A percentile compares a stretch with the other conserved stretches of the same genome.
These are phyloP conservation scores for Betula pendula DNA, from an alignment of 306 rosid species.

Conservation along the genomic window DNA sequence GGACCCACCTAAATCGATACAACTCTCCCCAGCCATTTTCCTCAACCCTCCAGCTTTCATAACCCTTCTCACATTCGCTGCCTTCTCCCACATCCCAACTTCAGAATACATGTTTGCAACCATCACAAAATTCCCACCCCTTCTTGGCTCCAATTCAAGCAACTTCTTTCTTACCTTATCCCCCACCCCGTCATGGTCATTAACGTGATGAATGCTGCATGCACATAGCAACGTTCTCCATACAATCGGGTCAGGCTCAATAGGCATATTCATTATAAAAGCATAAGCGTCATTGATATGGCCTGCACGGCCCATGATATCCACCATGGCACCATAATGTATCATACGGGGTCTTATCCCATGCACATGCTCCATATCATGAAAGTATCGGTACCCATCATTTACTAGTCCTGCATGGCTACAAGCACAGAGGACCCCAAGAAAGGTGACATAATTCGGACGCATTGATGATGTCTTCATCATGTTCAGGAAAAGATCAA, in stretches of 20 bases:
- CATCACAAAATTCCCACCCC: slow-evolving; percentile 77
- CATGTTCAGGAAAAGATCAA: slow-evolving; percentile 54
- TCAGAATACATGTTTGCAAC: slow-evolving; percentile 84
- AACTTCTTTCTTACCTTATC: slow-evolving; percentile 60
- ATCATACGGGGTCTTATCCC: slow-evolving; percentile 68
- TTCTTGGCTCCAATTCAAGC: slow-evolving; percentile 75
- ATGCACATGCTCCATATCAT: slow-evolving; percentile 61
- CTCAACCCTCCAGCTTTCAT: slow-evolving; percentile 70
- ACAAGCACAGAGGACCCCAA: slow-evolving; percentile 86
- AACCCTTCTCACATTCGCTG: slow-evolving; percentile 58
- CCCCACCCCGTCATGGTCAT: slow-evolving; percentile 50
- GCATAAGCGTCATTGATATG: slow-evolving; percentile 64
- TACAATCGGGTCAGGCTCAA: slow-evolving; percentile 62
- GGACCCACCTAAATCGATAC: slow-evolving; percentile 67
- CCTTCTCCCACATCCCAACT: slow-evolving; percentile 86
- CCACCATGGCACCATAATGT: slow-evolving; percentile 89
- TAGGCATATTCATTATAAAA: slow-evolving; percentile 62
- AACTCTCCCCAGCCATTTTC: slow-evolving; percentile 86
- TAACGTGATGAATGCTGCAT: slow-evolving; percentile 48
- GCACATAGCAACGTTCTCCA: slow-evolving; percentile 90
- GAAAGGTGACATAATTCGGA: slow-evolving; percentile 81
- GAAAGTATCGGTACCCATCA: slow-evolving; percentile 60
- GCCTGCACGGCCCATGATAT: slow-evolving; percentile 75
- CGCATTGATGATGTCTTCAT: slow-evolving; percentile 28
- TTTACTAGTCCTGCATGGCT: slow-evolving; percentile 82